Conservation (phyloP, 176 grass and related monocot genomes). For the Cenchrus purpureus region DNA sequence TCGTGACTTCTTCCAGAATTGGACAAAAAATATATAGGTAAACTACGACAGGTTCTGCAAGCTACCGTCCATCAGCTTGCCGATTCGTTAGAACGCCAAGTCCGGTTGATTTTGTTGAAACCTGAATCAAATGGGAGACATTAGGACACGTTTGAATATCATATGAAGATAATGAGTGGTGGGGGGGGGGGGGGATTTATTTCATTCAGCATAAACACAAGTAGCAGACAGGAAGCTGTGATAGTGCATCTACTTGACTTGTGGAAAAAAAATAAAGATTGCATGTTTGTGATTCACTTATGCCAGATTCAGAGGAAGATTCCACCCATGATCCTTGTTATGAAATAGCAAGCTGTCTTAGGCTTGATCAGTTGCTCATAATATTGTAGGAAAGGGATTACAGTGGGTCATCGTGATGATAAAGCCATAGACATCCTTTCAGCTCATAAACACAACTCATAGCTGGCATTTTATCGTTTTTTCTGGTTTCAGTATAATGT, state of each 20-base stretch:
- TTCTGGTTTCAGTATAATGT: neutral
- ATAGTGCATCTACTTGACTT: conserved; percentile 8
- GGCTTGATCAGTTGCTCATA: neutral
- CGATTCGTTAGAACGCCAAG: neutral
- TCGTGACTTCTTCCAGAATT: neutral
- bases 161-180: neutral
- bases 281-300: neutral
- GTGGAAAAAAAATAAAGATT: neutral
- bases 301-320: neutral
- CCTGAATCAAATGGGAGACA: neutral
- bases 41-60: neutral
- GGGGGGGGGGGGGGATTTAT: neutral
- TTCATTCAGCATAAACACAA: neutral
- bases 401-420: neutral
- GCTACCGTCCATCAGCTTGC: conserved; percentile 13
- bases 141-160: neutral
- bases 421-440: neutral
- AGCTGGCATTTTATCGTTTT: neutral
- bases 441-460: neutral
- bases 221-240: neutral
- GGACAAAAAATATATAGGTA: too few species aligned
- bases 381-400: too few species aligned
- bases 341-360: neutral
- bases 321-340: neutral
- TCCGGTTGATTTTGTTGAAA: neutral